Percentiles rank a stretch among this genome's conserved stretches.
Conservation (phyloP, 1,284 basidiomycete genomes). For the Pseudozyma flocculosa region DNA sequence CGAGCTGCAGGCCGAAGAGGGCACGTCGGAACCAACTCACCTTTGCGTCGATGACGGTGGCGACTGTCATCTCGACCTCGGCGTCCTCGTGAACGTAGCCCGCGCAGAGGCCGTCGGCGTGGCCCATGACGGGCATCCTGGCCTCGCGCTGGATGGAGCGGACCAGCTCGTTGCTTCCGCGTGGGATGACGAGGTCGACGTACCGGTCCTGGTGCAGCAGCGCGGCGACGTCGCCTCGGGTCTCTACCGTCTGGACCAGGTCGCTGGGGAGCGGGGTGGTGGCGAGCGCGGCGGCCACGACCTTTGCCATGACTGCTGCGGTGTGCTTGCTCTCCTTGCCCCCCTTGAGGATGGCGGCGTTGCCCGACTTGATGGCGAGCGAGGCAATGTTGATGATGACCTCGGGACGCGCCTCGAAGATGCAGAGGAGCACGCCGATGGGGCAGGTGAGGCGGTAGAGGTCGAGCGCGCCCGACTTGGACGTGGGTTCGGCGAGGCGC, state of each 20-base stretch:
- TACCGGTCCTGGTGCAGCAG: slow-evolving; percentile 83
- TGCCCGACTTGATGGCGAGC: slow-evolving; percentile 93
- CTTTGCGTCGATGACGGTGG: slow-evolving; percentile 87
- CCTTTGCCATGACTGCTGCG: slow-evolving; percentile 26
- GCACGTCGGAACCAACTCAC: too few relatives aligned
- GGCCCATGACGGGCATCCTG: slow-evolving; percentile 96
- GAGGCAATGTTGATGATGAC: slow-evolving; percentile 97
- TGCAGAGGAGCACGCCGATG: slow-evolving; percentile 92
- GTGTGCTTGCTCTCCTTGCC: slow-evolving; percentile 49
- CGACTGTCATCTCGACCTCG: slow-evolving; percentile 72
- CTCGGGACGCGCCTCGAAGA: slow-evolving; percentile 96
- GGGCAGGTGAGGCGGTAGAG: slow-evolving; percentile 93
- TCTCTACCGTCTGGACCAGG: slow-evolving; percentile 89
- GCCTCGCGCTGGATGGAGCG: slow-evolving; percentile 84
- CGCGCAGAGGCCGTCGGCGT: slow-evolving; percentile 91
- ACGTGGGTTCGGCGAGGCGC: slow-evolving; percentile 66
- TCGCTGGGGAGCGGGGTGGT: slow-evolving; percentile 67
- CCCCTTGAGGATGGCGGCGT: slow-evolving; percentile 57
- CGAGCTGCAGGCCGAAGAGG: neutral
- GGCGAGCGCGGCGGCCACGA: slow-evolving; percentile 77
- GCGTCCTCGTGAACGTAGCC: slow-evolving; percentile 86
- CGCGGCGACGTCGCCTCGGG: slow-evolving; percentile 84
- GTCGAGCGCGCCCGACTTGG: slow-evolving; percentile 68
- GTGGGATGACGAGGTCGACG: slow-evolving; percentile 94
- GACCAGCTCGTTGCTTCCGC: slow-evolving; percentile 90